A percentile compares a stretch with the other conserved stretches of the same genome.
phyloP scores from a whole-genome alignment of 2,329 filamentous ascomycete species.

The Penicillium freii region DNA sequence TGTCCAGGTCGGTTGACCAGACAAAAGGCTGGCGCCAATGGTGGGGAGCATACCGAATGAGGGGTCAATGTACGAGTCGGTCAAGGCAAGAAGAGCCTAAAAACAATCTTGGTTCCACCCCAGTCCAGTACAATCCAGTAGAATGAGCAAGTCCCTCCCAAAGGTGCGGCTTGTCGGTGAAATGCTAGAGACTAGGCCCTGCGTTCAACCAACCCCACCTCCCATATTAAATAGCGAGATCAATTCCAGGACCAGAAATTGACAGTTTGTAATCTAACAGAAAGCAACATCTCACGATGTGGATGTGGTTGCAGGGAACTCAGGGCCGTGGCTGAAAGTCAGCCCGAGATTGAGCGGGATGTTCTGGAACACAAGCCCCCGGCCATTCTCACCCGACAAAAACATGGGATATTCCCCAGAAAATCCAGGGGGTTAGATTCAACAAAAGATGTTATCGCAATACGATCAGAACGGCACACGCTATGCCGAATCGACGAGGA shows the following conservation, averaged over 20 bases:
- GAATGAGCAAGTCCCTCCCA: neutral
- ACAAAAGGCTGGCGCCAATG: neutral
- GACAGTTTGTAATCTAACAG: constrained; percentile 6
- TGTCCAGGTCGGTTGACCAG: neutral
- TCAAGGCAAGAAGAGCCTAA: constrained; percentile 2
- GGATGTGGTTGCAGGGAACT: neutral
- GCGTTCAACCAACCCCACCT: neutral
- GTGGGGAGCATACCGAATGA: constrained; percentile 1
- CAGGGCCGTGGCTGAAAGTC: constrained; percentile 2
- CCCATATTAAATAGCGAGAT: constrained; percentile 2
- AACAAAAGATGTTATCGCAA: neutral
- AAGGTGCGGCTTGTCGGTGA: neutral
- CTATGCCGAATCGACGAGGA: neutral
- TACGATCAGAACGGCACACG: neutral
- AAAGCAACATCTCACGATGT: constrained; percentile 4
- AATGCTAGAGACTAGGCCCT: constrained; percentile 5
- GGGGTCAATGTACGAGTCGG: constrained; percentile 7
- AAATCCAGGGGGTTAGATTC: neutral
- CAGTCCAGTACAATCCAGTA: neutral
- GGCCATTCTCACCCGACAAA: neutral
- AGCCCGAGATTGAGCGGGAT: constrained; percentile 10
- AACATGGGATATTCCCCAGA: neutral
- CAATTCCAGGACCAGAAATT: neutral
- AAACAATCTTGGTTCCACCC: neutral
- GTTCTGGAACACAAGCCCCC: constrained; percentile 5